Base-by-base conservation (phyloP, 805 yeast genomes). In the Lipomyces spencermartinsiae region DNA sequence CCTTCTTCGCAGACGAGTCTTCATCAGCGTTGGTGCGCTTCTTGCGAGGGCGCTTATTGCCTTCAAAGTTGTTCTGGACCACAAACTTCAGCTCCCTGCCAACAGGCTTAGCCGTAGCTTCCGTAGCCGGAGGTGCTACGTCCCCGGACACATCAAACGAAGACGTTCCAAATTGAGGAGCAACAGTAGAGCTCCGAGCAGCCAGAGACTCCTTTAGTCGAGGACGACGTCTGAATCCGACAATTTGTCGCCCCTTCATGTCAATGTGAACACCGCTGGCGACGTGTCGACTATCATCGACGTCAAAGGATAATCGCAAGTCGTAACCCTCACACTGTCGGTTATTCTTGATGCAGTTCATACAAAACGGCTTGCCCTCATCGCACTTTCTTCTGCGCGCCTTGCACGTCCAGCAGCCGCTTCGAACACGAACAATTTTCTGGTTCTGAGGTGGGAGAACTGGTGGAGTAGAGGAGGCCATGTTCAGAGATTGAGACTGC, bases 331-430 rank as follows among this genome's bases (percentile, higher is more conserved):
- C 74, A 61, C 74, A 71, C 49, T 67, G 59, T 46, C 74, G 73
- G 54, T 68, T 71, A 53, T 68, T 70, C 34, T 74, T 74, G 63
- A 65, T 60, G 63, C 76, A 74, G 71, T 87, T 86, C 55, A 83
- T 81, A 76, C 92, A 88, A 51, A 84, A 83, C 1, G 91, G 91
- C 64, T 83, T 83, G 53, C 82, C 84, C 75, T 86, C 89, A 74
- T 88, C 91, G 77, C 91, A 88, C 74, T 87, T 88, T 79, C 88
- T 83, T 78, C 87, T 88, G 73, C 90, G 83, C 69, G 84, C 83
- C 63, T 90, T 81, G 76, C 92, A 88, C 59, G 87, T 86, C 69
- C 86, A 80, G 73, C 90, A 87, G 3, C 87, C 87, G 3, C 86
- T 83, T 68, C 83, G 70, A 16, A 70, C 73, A 12, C 73, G 67